Conservation (phyloP, 768 basidiomycete species). For the Kondoa malvinella region DNA sequence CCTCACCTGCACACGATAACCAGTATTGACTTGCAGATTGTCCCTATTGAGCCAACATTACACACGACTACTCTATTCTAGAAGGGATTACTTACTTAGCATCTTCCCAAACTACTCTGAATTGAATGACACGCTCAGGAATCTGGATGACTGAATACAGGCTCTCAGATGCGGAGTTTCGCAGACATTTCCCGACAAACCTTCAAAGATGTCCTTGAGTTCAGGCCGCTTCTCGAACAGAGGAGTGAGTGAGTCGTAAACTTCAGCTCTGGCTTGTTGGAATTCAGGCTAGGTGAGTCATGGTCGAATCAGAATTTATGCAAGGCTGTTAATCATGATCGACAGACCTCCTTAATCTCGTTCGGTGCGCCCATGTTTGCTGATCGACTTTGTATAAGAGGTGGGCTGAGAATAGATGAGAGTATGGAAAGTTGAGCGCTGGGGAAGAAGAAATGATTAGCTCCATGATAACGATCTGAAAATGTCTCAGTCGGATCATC, state of each 20-base stretch:
- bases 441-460: too few species aligned
- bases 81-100: too few species aligned
- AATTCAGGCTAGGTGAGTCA: slow-evolving; percentile 45
- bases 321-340: neutral
- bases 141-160: slow-evolving; percentile 44
- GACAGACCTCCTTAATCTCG: neutral
- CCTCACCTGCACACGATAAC: slow-evolving; percentile 61
- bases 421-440: neutral
- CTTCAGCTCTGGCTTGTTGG: slow-evolving; percentile 54
- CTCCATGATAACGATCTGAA: too few species aligned
- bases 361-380: neutral
- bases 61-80: too few species aligned
- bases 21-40: slow-evolving; percentile 49
- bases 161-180: slow-evolving; percentile 50
- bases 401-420: neutral
- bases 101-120: neutral
- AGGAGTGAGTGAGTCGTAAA: slow-evolving; percentile 44
- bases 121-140: slow-evolving; percentile 36
- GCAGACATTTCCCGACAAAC: slow-evolving; percentile 35
- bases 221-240: slow-evolving; percentile 52
- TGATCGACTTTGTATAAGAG: too few species aligned
- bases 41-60: too few species aligned
- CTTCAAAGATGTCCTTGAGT: slow-evolving; percentile 50
- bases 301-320: neutral
- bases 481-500: too few species aligned